These are phyloP conservation scores for Penicillium cataractarum DNA, from an alignment of 495 filamentous ascomycete genomes.

Conservation along the genomic window DNA sequence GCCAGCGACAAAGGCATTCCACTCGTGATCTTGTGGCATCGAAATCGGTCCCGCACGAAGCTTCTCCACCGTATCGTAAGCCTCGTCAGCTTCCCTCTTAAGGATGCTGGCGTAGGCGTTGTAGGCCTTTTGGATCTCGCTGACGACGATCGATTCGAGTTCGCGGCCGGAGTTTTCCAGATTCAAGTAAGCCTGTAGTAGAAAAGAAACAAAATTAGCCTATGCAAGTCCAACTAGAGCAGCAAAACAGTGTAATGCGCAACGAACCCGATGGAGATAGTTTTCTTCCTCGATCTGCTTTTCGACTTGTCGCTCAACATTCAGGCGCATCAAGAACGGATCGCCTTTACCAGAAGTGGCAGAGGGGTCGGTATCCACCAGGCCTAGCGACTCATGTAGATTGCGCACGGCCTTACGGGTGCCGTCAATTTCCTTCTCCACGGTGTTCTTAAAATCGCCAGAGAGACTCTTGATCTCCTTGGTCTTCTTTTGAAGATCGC, in stretches of 20 bases:
- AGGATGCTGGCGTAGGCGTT: slow-evolving; percentile 88
- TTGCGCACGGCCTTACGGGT: slow-evolving; percentile 70
- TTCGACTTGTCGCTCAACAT: slow-evolving; percentile 85
- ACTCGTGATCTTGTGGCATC: slow-evolving; percentile 91
- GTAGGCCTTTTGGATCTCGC: slow-evolving; percentile 97
- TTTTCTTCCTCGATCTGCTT: slow-evolving; percentile 96
- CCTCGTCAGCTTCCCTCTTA: slow-evolving; percentile 83
- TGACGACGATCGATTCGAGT: slow-evolving; percentile 91
- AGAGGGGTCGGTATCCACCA: slow-evolving; percentile 75
- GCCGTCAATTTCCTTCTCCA: slow-evolving; percentile 58
- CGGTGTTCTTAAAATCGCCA: slow-evolving; percentile 88
- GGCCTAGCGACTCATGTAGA: slow-evolving; percentile 77
- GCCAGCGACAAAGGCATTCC: slow-evolving; percentile 78
- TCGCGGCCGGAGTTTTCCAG: slow-evolving; percentile 93
- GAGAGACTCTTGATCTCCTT: slow-evolving; percentile 95
- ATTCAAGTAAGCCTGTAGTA: slow-evolving; percentile 84
- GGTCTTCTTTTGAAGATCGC: slow-evolving; percentile 90
- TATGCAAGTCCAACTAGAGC: not conserved
- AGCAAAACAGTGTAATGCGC: slow-evolving; percentile 11
- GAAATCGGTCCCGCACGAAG: slow-evolving; percentile 82
- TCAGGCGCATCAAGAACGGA: slow-evolving; percentile 82
- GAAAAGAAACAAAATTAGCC: slow-evolving; percentile 21
- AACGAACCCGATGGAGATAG: slow-evolving; percentile 83
- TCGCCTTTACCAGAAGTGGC: slow-evolving; percentile 82
- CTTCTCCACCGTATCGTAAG: slow-evolving; percentile 75